Conservation (phyloP, 805 yeast species). For the Pichia gijzeniarum region DNA sequence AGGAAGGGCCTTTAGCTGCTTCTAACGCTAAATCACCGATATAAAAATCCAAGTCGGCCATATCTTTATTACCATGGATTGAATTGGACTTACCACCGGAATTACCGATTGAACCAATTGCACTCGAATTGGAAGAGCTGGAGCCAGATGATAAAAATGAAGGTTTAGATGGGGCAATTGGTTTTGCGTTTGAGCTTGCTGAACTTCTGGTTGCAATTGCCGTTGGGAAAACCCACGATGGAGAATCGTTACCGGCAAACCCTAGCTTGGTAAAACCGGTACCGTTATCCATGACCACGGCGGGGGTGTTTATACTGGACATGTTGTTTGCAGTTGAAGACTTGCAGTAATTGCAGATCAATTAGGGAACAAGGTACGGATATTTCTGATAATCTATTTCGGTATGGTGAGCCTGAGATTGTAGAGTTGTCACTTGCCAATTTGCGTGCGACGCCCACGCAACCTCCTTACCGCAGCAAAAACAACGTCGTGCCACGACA, state of each 20-base stretch:
- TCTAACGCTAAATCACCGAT: slow-evolving; percentile 93
- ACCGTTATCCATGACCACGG: slow-evolving; percentile 97
- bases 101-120: not conserved
- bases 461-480: too few species aligned
- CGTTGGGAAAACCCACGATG: slow-evolving; percentile 95
- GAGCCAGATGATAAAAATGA: slow-evolving; percentile 36
- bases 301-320: slow-evolving; percentile 74
- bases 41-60: slow-evolving; percentile 88
- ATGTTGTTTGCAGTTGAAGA: slow-evolving; percentile 28
- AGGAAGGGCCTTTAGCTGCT: slow-evolving; percentile 87
- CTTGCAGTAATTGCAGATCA: too few species aligned
- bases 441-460: too few species aligned
- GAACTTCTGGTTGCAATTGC: slow-evolving; percentile 78
- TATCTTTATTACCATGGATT: slow-evolving; percentile 57
- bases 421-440: too few species aligned
- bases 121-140: slow-evolving; percentile 13
- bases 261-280: slow-evolving; percentile 97
- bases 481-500: too few species aligned
- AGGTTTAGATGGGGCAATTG: slow-evolving; percentile 41
- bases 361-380: too few species aligned
- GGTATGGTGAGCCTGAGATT: too few species aligned
- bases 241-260: slow-evolving; percentile 97
- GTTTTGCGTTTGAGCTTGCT: slow-evolving; percentile 31
- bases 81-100: slow-evolving; percentile 1
- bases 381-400: too few species aligned